Conservation (phyloP, 2,329 filamentous ascomycete species). For the Mycogone perniciosa region DNA sequence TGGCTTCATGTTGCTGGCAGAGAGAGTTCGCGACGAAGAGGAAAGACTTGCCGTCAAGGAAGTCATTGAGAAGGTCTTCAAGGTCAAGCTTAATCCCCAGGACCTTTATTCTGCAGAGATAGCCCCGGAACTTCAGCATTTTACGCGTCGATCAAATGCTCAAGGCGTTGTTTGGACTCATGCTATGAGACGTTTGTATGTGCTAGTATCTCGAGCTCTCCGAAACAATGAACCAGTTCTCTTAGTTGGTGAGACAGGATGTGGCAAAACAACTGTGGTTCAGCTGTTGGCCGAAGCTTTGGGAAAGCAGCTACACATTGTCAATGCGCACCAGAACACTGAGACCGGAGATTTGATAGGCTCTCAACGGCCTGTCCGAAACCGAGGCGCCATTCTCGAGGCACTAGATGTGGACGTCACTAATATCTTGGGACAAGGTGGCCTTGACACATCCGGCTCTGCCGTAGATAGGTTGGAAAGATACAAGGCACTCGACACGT, state of each 20-base stretch:
- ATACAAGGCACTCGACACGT: conserved; percentile 45
- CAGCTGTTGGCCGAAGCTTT: conserved; percentile 83
- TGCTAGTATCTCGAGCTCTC: conserved; percentile 80
- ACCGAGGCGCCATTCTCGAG: conserved; percentile 66
- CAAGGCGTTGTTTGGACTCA: conserved; percentile 85
- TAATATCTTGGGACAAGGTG: conserved; percentile 36
- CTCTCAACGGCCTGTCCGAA: conserved; percentile 85
- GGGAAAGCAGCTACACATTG: conserved; percentile 69
- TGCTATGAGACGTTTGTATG: conserved; percentile 86
- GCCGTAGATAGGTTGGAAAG: conserved; percentile 51
- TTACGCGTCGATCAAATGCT: conserved; percentile 40
- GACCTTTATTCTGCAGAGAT: conserved; percentile 61
- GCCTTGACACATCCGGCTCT: conserved; percentile 33
- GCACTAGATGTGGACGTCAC: conserved; percentile 57
- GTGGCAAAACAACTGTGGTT: conserved; percentile 94
- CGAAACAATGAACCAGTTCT: conserved; percentile 89
- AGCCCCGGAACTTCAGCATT: conserved; percentile 49
- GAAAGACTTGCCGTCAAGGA: conserved; percentile 79
- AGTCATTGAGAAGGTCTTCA: conserved; percentile 87
- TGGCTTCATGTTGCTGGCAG: conserved; percentile 92
- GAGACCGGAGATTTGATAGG: conserved; percentile 97
- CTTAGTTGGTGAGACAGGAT: conserved; percentile 92
- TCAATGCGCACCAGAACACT: conserved; percentile 97
- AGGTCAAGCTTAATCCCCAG: conserved; percentile 69
- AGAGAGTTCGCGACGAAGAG: conserved; percentile 85